Evolutionary conservation across 495 filamentous ascomycete species (phyloP).

Genomic region (Xylaria grammica): DNA sequence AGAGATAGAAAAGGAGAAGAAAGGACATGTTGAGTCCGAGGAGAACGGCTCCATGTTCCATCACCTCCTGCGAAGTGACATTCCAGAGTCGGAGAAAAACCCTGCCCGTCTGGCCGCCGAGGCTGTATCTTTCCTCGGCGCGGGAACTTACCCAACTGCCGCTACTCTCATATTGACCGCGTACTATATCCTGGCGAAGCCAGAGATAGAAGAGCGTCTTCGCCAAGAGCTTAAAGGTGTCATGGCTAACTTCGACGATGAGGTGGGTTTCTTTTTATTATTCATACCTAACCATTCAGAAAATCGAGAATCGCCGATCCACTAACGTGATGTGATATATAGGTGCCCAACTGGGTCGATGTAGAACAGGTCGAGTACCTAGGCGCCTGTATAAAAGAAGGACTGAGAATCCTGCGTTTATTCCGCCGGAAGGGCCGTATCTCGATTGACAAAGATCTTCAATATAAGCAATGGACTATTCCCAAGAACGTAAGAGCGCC

Average conservation of each 20-base stretch:
- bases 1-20: not conserved
- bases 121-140: constrained; percentile 32
- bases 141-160: constrained; percentile 33
- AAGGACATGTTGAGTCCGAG: not conserved
- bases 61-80: constrained; percentile 32
- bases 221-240: constrained; percentile 26
- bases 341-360: constrained; percentile 30
- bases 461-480: constrained; percentile 31
- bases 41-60: constrained; percentile 30
- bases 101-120: constrained; percentile 33
- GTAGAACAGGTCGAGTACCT: constrained; percentile 43
- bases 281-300: too few relatives aligned
- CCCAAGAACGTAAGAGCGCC: constrained; percentile 12
- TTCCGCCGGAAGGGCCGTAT: constrained; percentile 30
- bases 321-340: not conserved
- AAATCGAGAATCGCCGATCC: too few relatives aligned
- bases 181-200: constrained; percentile 35
- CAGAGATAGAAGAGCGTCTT: constrained; percentile 21
- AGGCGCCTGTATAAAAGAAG: constrained; percentile 45
- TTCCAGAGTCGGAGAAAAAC: constrained; percentile 34
- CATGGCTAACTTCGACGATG: constrained; percentile 28
- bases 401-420: constrained; percentile 32
- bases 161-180: constrained; percentile 32
- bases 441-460: constrained; percentile 26
- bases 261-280: not conserved